Conservation (phyloP, 306 rosid species). For the Macrotyloma uniflorum region DNA sequence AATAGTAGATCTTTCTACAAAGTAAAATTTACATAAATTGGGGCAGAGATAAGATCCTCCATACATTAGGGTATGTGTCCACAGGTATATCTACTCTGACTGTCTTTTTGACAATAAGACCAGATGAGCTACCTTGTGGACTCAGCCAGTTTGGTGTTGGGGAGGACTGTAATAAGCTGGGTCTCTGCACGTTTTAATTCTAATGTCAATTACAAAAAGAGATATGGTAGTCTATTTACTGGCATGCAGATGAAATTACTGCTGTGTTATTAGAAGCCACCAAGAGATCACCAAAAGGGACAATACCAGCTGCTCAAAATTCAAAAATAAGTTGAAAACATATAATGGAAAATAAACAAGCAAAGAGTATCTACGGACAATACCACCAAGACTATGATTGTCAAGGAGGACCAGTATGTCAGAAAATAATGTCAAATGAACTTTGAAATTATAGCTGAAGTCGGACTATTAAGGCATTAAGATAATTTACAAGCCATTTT, state of each 20-base stretch:
- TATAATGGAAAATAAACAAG: not conserved
- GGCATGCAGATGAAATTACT: conserved; percentile 41
- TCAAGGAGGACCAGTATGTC: conserved; percentile 26
- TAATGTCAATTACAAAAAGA: conserved; percentile 44
- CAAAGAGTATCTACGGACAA: conserved; percentile 27
- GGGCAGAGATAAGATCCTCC: conserved; percentile 18
- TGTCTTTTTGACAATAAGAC: conserved; percentile 85
- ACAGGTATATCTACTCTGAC: conserved; percentile 95
- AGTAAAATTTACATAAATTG: not conserved
- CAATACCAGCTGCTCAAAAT: conserved; percentile 38
- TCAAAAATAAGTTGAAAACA: conserved; percentile 21
- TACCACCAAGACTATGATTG: conserved; percentile 10
- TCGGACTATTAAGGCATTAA: conserved; percentile 1
- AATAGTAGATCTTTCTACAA: conserved; percentile 37
- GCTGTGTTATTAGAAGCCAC: conserved; percentile 37
- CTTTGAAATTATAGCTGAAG: conserved; percentile 26
- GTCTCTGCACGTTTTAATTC: conserved; percentile 67
- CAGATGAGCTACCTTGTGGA: conserved; percentile 81
- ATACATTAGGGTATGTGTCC: conserved; percentile 78
- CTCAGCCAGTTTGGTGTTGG: conserved; percentile 80
- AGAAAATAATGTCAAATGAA: conserved; percentile 9
- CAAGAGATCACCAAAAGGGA: conserved; percentile 36
- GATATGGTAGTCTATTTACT: conserved; percentile 10
- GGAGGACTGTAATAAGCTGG: conserved; percentile 70
- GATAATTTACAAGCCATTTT: conserved; percentile 29